A percentile compares a stretch with the other conserved stretches of the same genome.
phyloP scores from a whole-genome alignment of 2,329 filamentous ascomycete genomes.

The Amauroascus niger region DNA sequence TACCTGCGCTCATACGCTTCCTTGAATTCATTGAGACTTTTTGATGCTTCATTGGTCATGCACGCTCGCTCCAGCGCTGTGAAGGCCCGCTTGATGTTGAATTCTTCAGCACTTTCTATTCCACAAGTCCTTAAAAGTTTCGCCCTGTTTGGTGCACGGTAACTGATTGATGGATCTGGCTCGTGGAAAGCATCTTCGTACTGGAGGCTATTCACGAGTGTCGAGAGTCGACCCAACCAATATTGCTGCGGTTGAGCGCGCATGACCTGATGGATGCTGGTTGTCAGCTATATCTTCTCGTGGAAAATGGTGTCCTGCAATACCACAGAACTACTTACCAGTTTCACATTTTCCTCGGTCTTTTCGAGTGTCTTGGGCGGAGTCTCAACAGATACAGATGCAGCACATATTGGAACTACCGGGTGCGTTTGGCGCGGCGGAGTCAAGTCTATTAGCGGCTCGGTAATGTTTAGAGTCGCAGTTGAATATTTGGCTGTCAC shows the following conservation, averaged over 20 bases:
- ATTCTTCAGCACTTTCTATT: slow-evolving; percentile 19
- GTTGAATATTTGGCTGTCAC: neutral
- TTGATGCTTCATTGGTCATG: slow-evolving; percentile 27
- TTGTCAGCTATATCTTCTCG: slow-evolving; percentile 71
- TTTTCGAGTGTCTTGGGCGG: neutral
- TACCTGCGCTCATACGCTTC: slow-evolving; percentile 18
- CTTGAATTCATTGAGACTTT: slow-evolving; percentile 27
- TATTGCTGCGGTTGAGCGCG: slow-evolving; percentile 22
- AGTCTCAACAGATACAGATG: neutral
- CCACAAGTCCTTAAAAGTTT: slow-evolving; percentile 16
- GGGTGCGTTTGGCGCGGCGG: neutral
- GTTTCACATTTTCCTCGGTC: neutral
- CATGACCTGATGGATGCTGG: slow-evolving; percentile 53
- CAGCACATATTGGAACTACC: too few relatives aligned
- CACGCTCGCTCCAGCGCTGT: slow-evolving; percentile 28
- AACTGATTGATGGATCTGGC: slow-evolving; percentile 23
- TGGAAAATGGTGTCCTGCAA: slow-evolving; percentile 27
- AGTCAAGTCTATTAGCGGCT: slow-evolving; percentile 7
- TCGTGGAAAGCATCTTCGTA: slow-evolving; percentile 27
- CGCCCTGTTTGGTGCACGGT: slow-evolving; percentile 19
- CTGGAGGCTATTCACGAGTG: slow-evolving; percentile 26
- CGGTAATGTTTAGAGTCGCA: neutral
- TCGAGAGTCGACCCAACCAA: slow-evolving; percentile 28
- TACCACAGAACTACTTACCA: neutral
- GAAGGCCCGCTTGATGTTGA: slow-evolving; percentile 28